Evolutionary conservation across 176 grass and related monocot genomes (phyloP).

Genomic region (Oryza punctata): DNA sequence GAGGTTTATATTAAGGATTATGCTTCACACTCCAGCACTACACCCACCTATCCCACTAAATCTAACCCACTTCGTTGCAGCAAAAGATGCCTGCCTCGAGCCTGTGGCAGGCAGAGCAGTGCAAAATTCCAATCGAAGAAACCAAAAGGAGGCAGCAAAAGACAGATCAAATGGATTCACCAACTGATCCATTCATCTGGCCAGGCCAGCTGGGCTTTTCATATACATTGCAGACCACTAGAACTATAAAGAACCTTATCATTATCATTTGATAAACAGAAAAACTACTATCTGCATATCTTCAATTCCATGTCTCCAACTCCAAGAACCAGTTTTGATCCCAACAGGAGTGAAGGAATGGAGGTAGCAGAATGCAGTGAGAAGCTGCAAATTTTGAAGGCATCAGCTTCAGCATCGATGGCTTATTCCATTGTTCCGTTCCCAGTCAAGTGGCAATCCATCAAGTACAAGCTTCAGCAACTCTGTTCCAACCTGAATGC

Average conservation of each 20-base stretch:
- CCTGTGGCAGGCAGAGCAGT: neutral
- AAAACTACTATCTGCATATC: neutral
- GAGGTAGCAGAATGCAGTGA: conserved; percentile 19
- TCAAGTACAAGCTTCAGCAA: conserved; percentile 51
- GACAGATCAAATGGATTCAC: neutral
- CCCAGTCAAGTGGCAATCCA: conserved; percentile 51
- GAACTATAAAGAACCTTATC: neutral
- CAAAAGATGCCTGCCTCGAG: neutral
- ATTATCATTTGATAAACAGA: neutral
- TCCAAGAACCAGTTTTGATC: neutral
- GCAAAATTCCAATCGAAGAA: conserved; percentile 25
- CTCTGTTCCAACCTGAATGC: conserved; percentile 31
- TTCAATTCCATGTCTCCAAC: neutral
- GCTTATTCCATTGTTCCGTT: conserved; percentile 16
- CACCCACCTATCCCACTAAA: neutral
- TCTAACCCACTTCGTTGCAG: neutral
- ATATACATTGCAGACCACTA: neutral
- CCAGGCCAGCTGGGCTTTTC: neutral
- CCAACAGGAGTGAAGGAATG: conserved; percentile 1
- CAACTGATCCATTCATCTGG: conserved; percentile 17
- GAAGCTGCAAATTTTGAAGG: conserved; percentile 37
- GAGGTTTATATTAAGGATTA: neutral
- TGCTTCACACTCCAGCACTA: neutral
- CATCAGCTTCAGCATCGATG: conserved; percentile 37
- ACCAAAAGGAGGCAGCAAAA: neutral